Base-by-base conservation (phyloP, 192 early-diverging fungal genomes). In the Allomyces macrogynus region DNA sequence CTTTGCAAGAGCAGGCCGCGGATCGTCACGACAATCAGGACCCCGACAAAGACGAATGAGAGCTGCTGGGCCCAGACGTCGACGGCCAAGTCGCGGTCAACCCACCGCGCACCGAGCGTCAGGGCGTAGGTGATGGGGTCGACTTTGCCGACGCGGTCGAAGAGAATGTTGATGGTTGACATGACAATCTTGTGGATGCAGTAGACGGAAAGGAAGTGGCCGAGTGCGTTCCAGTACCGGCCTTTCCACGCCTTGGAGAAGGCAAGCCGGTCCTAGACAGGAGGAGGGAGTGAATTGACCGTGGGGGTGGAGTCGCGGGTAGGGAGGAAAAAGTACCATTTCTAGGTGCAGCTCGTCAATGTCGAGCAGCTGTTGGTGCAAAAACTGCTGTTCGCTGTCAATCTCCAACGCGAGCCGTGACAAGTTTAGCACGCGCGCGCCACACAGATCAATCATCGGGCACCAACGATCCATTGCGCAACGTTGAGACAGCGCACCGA, bases 1-100 rank as follows among this genome's bases (percentile, higher is more conserved):
- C 91, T 83, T 71, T 91, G 85, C 25, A 88, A 77, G 24, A 97
- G 75, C 64, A 95, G 79, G 1, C 91, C 88, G 25, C 94, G 86
- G 42, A 95, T 85, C n/a, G 89, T 87, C 1, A 85, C 79, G 43
- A 93, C 76, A 20, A 97, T 89, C 80, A 97, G 84, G 18, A 93
- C 69, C 24, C 92, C 92, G 61, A 94, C 86, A 73, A 95, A 84
- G 65, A 87, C 81, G 69, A 95, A 95, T 61, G 89, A 92, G 32
- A 95, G 76, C 69, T 95, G 91, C 72, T 91, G 89, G n/a, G 91
- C 89, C 86, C 88, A 92, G 54, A 88, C 86, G 42, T 75, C 80
- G 22, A 89, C 74, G 68, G 93, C 90, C 65, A 97, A 69, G 60
- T 76, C 77, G 10, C 80, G 77, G 62, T 81, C 76, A 43, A 84